Percentiles rank a stretch among this genome's conserved stretches.
Evolutionary conservation across 139 green algal genomes (phyloP).

Genomic region (Ettlia oleoabundans): DNA sequence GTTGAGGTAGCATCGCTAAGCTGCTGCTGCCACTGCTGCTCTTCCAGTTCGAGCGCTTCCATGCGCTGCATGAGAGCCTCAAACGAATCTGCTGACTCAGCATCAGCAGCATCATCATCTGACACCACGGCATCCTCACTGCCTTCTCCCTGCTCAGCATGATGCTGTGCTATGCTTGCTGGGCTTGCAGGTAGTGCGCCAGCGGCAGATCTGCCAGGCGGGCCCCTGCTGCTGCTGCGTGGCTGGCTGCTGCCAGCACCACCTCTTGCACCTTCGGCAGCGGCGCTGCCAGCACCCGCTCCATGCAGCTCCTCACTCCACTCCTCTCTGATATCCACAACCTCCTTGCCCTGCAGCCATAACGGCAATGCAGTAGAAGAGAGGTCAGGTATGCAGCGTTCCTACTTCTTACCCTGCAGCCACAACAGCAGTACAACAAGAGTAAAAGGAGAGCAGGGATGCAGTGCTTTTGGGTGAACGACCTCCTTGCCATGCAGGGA

Average conservation of each 20-base stretch:
- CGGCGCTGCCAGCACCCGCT: neutral
- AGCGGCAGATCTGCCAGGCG: neutral
- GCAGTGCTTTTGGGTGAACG: too few species aligned
- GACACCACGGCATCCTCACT: neutral
- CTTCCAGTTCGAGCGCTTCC: conserved; percentile 10
- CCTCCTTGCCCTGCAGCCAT: conserved; percentile 12
- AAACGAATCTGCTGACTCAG: conserved; percentile 5
- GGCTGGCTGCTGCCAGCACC: too few species aligned
- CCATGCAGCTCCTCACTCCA: conserved; percentile 22
- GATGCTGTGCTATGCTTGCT: neutral
- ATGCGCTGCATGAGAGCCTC: conserved; percentile 29
- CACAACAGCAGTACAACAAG: too few species aligned
- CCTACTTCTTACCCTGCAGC: too few species aligned
- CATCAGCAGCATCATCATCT: neutral
- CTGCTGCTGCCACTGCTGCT: neutral
- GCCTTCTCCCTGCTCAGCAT: neutral
- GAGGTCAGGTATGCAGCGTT: too few species aligned
- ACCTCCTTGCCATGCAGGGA: too few species aligned
- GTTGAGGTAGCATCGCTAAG: neutral
- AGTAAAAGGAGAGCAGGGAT: too few species aligned
- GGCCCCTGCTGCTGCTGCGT: neutral
- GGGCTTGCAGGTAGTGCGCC: neutral
- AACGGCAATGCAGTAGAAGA: neutral
- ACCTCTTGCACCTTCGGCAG: too few species aligned
- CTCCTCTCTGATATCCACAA: conserved; percentile 28